Conservation (phyloP, 179 eudicot species). For the Corrigiola litoralis region DNA sequence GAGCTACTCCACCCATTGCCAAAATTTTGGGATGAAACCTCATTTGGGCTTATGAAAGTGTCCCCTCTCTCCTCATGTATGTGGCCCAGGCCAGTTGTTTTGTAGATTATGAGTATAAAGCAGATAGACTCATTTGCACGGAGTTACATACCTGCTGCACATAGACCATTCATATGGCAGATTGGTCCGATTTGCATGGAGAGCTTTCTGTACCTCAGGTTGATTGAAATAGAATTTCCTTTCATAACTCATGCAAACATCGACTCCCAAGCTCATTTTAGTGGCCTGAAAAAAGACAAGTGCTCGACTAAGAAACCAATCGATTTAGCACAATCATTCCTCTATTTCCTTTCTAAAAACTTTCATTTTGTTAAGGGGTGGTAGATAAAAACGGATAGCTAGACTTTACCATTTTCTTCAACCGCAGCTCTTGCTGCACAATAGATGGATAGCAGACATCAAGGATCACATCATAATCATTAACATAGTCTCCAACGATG, state of each 20-base stretch:
- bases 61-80: too few species aligned
- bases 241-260: slow-evolving; percentile 85
- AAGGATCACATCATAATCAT: slow-evolving; percentile 79
- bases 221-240: slow-evolving; percentile 81
- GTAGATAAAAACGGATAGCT: too few species aligned
- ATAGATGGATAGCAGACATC: slow-evolving; percentile 92
- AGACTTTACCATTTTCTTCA: slow-evolving; percentile 71
- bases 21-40: too few species aligned
- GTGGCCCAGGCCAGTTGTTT: too few species aligned
- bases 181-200: slow-evolving; percentile 92
- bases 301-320: too few species aligned
- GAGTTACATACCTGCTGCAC: slow-evolving; percentile 84
- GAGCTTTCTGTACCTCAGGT: slow-evolving; percentile 92
- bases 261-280: slow-evolving; percentile 84
- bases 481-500: slow-evolving; percentile 70
- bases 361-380: too few species aligned
- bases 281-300: slow-evolving; percentile 93
- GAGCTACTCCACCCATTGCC: too few species aligned
- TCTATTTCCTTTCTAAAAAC: too few species aligned
- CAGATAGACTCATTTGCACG: too few species aligned
- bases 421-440: slow-evolving; percentile 79
- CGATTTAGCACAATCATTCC: too few species aligned
- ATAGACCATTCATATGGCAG: slow-evolving; percentile 82
- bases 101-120: too few species aligned
- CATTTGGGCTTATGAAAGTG: too few species aligned